A percentile compares a stretch with the other conserved stretches of the same genome.
phyloP scores from a whole-genome alignment of 2,329 filamentous ascomycete species.

The Clarireedia hainanense region DNA sequence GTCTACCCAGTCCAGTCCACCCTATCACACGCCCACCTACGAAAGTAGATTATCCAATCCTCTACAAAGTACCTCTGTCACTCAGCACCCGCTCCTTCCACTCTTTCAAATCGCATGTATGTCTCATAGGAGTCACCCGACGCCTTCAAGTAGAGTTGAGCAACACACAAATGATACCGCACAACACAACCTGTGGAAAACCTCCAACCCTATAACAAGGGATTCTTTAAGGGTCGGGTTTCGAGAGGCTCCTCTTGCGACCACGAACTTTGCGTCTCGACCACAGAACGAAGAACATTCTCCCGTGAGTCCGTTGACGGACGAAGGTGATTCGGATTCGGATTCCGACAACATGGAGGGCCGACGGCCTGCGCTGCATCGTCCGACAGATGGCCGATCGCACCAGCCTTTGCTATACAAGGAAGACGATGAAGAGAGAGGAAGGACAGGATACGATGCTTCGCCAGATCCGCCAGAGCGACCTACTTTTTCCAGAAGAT shows the following conservation, averaged over 20 bases:
- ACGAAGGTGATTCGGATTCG: slow-evolving; percentile 20
- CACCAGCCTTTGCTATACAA: slow-evolving; percentile 30
- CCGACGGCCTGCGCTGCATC: slow-evolving; percentile 34
- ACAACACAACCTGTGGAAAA: slow-evolving; percentile 15
- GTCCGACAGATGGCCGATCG: slow-evolving; percentile 33
- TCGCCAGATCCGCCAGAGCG: slow-evolving; percentile 16
- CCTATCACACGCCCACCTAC: background rate
- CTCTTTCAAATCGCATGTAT: slow-evolving; percentile 20
- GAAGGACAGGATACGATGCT: slow-evolving; percentile 25
- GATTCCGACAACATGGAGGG: slow-evolving; percentile 23
- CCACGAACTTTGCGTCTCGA: slow-evolving; percentile 13
- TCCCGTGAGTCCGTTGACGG: slow-evolving; percentile 2
- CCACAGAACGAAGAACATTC: slow-evolving; percentile 9
- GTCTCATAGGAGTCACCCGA: slow-evolving; percentile 24
- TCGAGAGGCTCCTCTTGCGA: slow-evolving; percentile 13
- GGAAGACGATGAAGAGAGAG: slow-evolving; percentile 25
- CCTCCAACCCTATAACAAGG: slow-evolving; percentile 20
- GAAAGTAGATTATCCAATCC: no score
- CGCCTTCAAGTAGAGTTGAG: slow-evolving; percentile 6
- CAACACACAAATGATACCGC: slow-evolving; percentile 6
- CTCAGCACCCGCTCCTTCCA: background rate
- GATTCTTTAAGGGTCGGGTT: slow-evolving; percentile 13
- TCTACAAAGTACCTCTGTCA: no score
- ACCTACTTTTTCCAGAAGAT: slow-evolving; percentile 43
- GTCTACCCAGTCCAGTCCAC: background rate